Evolutionary conservation across 805 yeast genomes (phyloP), one percentile per base, ranked within the genome.

Genomic region (Starmerella cellae): DNA sequence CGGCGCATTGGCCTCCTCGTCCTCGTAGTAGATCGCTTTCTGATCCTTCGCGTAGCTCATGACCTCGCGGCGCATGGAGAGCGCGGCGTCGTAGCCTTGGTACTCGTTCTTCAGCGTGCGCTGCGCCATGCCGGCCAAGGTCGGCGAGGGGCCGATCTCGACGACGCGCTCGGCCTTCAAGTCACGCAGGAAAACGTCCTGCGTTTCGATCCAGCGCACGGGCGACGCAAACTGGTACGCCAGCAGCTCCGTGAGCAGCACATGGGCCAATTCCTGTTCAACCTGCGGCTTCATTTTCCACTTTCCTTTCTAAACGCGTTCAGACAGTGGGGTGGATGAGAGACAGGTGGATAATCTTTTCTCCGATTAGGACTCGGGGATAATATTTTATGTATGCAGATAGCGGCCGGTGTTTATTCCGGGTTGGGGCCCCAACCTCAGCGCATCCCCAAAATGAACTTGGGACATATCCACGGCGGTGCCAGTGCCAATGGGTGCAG

Each of bases 151-250:
- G 43, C 99, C 99, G 51, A 91, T 83, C 66, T 91, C 99, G 53
- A 91, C 95, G 48, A 91, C 88, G 60, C 98, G 76, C 68, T 93
- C 98, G 48, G 96, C 81, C 66, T 88, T 85, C 74, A 76, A 80
- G 56, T 85, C 91, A 63, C 82, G 82, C 62, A 91, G 74, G 61
- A 91, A 82, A 45, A 91, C 97, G 69, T 91, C 98, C 67, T 91
- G 99, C 49, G 98, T 91, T 64, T 93, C 98, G 63, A 93, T 91
- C 97, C 99, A 91, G 73, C 97, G 79, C 52, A 91, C 99, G 37
- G 99, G 98, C 49, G 96, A 87, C 38, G 99, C 99, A 60, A 91
- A 91, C 67, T 91, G 99, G 68, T 87, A 91, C 42, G 98, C 97
- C 67, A 91, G 73, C 55, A 91, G 77, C 73, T 91, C 99, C 22